Conservation (phyloP, 108 stramenopile genomes). For the Epithemia pelagica region DNA sequence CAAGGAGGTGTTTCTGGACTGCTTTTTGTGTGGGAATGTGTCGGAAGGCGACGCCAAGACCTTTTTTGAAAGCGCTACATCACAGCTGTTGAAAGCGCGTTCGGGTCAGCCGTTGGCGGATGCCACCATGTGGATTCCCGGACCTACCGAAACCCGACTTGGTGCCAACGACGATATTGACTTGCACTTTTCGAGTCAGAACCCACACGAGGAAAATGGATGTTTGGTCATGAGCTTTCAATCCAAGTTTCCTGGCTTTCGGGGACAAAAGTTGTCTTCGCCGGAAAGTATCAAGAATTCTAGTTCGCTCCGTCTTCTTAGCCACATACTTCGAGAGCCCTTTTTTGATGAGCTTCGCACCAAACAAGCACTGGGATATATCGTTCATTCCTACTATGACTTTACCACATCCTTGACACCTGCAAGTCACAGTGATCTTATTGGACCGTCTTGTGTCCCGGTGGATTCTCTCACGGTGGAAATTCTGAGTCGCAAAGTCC, state of each 20-base stretch:
- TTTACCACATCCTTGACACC: constrained; percentile 38
- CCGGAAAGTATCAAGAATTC: constrained; percentile 48
- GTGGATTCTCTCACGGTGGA: constrained; percentile 66
- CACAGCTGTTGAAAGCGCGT: not conserved
- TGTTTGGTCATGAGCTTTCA: constrained; percentile 72
- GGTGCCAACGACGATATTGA: constrained; percentile 52
- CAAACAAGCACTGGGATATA: constrained; percentile 76
- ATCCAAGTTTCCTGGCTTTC: constrained; percentile 57
- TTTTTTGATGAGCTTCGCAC: constrained; percentile 76
- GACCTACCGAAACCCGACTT: constrained; percentile 48
- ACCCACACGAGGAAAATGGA: constrained; percentile 74
- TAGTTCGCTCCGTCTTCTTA: constrained; percentile 62
- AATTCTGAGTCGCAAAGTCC: constrained; percentile 62
- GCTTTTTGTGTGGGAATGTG: constrained; percentile 69
- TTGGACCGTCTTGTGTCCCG: constrained; percentile 20
- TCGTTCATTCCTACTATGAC: constrained; percentile 71
- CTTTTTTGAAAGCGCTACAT: constrained; percentile 33
- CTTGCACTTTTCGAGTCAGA: constrained; percentile 69
- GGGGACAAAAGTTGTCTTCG: constrained; percentile 55
- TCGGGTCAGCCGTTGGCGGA: not conserved
- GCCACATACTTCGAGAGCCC: constrained; percentile 78
- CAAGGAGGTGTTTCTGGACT: constrained; percentile 37
- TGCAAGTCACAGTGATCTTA: constrained; percentile 16
- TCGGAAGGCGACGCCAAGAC: constrained; percentile 45
- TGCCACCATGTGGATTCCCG: constrained; percentile 15